phyloP scores from a whole-genome alignment of 768 basidiomycete species.

The Psilocybe sp. region DNA sequence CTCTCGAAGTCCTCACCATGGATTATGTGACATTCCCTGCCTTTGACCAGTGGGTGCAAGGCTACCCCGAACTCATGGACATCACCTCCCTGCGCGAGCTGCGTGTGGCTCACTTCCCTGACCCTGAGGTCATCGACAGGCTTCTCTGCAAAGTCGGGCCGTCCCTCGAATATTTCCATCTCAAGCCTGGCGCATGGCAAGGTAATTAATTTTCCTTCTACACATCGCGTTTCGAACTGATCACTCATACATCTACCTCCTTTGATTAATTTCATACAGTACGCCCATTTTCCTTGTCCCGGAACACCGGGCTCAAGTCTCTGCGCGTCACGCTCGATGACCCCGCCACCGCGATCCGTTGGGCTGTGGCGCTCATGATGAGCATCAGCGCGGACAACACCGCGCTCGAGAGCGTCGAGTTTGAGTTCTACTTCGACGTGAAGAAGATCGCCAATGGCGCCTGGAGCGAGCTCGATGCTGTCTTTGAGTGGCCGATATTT shows the following conservation, averaged over 20 bases:
- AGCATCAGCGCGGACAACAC: conserved; percentile 19
- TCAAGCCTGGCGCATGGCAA: conserved; percentile 40
- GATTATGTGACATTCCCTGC: conserved; percentile 36
- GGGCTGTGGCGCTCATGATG: conserved; percentile 33
- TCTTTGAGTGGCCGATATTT: conserved; percentile 29
- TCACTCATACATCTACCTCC: conserved; percentile 7
- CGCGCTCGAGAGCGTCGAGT: conserved; percentile 27
- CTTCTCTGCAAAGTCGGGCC: conserved; percentile 31
- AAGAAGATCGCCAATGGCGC: conserved; percentile 25
- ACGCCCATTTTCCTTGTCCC: conserved; percentile 32
- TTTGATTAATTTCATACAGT: conserved; percentile 19
- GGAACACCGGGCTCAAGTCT: conserved; percentile 33
- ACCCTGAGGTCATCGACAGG: conserved; percentile 30
- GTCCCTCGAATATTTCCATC: conserved; percentile 39
- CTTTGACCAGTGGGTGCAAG: conserved; percentile 36
- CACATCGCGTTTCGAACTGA: not conserved
- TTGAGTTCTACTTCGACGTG: conserved; percentile 41
- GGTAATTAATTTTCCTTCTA: conserved; percentile 25
- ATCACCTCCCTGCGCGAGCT: conserved; percentile 38
- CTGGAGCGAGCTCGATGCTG: conserved; percentile 33
- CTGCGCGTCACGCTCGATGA: conserved; percentile 41
- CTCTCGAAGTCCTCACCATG: conserved; percentile 35
- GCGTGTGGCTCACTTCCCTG: conserved; percentile 38
- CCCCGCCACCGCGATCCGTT: conserved; percentile 31
- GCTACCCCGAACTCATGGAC: conserved; percentile 28